These are phyloP conservation scores for Hemerocallis citrina DNA, from an alignment of 106 monocot species.

Conservation along the genomic window DNA sequence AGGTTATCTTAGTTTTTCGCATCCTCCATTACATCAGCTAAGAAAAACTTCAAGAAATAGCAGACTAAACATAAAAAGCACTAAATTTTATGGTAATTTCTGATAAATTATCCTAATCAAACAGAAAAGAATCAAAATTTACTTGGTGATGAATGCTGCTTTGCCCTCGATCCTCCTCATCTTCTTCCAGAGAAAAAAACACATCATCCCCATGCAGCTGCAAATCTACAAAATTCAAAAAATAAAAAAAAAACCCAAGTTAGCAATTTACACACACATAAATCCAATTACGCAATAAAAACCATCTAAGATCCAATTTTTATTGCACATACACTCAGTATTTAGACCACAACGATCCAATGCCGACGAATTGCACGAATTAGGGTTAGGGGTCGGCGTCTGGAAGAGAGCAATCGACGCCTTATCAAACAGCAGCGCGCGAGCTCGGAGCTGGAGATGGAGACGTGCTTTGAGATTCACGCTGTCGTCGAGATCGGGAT, in stretches of 20 bases:
- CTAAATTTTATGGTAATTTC: not conserved
- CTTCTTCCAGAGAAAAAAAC: slow-evolving; percentile 69
- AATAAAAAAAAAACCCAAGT: not conserved
- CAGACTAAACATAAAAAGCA: no score
- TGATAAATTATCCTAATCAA: not conserved
- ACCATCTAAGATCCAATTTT: not conserved
- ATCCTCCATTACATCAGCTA: no score
- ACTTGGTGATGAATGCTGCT: slow-evolving; percentile 25
- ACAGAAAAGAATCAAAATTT: not conserved
- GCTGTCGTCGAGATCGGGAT: not conserved
- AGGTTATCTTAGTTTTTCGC: no score
- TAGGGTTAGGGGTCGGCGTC: not conserved
- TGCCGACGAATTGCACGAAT: not conserved
- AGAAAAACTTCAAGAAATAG: no score
- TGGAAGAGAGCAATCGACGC: slow-evolving; percentile 59
- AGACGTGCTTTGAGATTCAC: slow-evolving; percentile 21
- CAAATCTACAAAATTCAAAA: slow-evolving; percentile 41
- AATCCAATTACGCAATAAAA: not conserved
- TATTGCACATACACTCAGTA: slow-evolving; percentile 31
- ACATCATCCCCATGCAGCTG: slow-evolving; percentile 87
- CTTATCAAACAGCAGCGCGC: slow-evolving; percentile 88
- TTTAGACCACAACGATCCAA: slow-evolving; percentile 35
- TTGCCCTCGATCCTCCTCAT: slow-evolving; percentile 20
- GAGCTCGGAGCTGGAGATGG: slow-evolving; percentile 71
- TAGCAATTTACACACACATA: not conserved